Base-by-base conservation (phyloP, 306 rosid species). In the Abrus precatorius region DNA sequence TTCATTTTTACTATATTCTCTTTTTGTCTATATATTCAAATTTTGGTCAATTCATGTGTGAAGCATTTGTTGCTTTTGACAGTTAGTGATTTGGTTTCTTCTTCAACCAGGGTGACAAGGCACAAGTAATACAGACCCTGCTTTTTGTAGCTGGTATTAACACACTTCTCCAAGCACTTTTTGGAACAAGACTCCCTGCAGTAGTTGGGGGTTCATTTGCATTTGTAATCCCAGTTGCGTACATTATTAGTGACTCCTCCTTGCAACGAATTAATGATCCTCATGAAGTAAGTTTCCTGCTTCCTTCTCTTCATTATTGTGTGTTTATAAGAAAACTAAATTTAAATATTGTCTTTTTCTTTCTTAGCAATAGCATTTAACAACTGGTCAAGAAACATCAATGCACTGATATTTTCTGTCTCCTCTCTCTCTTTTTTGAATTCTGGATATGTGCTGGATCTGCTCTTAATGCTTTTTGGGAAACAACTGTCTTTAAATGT, bases 131-230 rank as follows among this genome's bases (percentile, higher is more conserved):
- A 77, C 97, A 93, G 83, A 93, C 97, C 34, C 86, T 93, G 54
- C 96, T 93, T 48, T 93, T 93, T 79, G 97, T 93, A 67, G 86
- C 95, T 55, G 97, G 97, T 45, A 65, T 91, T 64, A 93, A 93
- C 81, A 93, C 97, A 44, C 95, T 93, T 86, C 96, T 93, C 50
- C 97, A 93, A 89, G 89, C 97, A 66, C 97, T 93, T 64, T 93
- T 93, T 12, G 97, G 97, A 66, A 91, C 97, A 11, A 85, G 97
- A 79, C 86, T 93, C 82, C 97, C 97, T 5, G 87, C 95, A 4
- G 96, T 93, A 11, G 94, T 93, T 76, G 97, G 97, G 84, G 96
- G 97, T 45, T 93, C 97, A 63, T 93, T 82, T 82, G 92, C 96
- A 36, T 93, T 86, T 81, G 83, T 93, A 59, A 48, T 91, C 80